Conservation (phyloP, 768 basidiomycete species). For the Kwoniella europaea region DNA sequence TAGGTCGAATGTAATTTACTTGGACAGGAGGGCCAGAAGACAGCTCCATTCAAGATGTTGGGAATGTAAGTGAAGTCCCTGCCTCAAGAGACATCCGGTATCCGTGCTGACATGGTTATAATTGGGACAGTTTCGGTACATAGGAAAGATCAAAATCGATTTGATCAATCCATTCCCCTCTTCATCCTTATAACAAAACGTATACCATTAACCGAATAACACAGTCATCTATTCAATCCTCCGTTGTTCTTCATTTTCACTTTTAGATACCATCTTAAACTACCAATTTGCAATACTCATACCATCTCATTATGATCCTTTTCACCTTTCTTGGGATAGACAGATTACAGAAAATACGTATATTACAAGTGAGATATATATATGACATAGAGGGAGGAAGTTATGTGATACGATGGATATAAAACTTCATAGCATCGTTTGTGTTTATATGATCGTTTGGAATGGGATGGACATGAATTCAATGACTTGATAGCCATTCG, state of each 20-base stretch:
- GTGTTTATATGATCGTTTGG: background rate
- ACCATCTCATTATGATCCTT: no score
- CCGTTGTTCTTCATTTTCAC: no score
- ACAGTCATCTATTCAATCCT: no score
- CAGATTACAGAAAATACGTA: no score
- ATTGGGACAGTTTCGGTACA: slow-evolving; percentile 6
- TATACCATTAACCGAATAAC: no score
- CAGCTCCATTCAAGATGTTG: slow-evolving; percentile 84
- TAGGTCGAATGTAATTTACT: slow-evolving; percentile 78
- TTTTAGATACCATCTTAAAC: no score
- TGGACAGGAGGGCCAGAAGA: slow-evolving; percentile 70
- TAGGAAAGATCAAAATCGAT: background rate
- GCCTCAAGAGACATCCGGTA: background rate
- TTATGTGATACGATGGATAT: no score
- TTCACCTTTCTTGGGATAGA: no score
- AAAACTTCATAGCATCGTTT: background rate
- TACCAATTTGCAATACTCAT: no score
- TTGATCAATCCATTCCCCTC: no score
- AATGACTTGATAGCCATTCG: background rate
- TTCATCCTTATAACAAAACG: no score
- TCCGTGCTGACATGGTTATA: background rate
- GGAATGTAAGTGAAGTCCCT: slow-evolving; percentile 64
- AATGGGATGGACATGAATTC: background rate
- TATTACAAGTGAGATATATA: background rate
- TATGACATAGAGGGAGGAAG: background rate